phyloP scores from a whole-genome alignment of 2,329 filamentous ascomycete genomes.

The Kalaharituber pfeilii region DNA sequence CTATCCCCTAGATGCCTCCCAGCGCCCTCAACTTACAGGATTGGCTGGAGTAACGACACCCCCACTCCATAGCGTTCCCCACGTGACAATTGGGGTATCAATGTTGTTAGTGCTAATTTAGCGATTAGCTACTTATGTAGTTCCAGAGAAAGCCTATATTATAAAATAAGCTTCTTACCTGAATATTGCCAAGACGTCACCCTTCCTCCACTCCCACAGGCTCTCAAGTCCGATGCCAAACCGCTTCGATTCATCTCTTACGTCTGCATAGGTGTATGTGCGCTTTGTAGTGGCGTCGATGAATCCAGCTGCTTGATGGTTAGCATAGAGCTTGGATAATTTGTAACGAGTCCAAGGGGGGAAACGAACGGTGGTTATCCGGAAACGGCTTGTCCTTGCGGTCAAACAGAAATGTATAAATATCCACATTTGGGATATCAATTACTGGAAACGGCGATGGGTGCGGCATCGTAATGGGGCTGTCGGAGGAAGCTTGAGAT shows the following conservation, averaged over 20 bases:
- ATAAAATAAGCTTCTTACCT: slow-evolving; percentile 29
- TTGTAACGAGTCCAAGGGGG: slow-evolving; percentile 10
- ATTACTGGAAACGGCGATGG: slow-evolving; percentile 47
- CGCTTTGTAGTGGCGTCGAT: slow-evolving; percentile 53
- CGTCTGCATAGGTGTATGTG: slow-evolving; percentile 51
- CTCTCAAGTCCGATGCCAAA: slow-evolving; percentile 67
- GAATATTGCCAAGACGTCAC: slow-evolving; percentile 68
- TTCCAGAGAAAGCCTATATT: not conserved
- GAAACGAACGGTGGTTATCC: slow-evolving; percentile 49
- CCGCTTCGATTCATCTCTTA: slow-evolving; percentile 47
- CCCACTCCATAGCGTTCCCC: slow-evolving; percentile 69
- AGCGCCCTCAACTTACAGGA: slow-evolving; percentile 35
- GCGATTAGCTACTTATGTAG: not conserved
- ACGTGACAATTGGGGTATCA: slow-evolving; percentile 59
- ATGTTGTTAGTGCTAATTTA: slow-evolving; percentile 51
- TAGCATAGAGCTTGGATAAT: slow-evolving; percentile 5
- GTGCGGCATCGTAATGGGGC: slow-evolving; percentile 45
- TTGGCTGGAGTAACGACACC: slow-evolving; percentile 73
- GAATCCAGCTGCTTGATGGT: slow-evolving; percentile 49
- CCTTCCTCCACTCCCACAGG: slow-evolving; percentile 59
- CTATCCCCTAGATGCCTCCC: not conserved
- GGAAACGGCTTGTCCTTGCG: slow-evolving; percentile 45
- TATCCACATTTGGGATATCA: slow-evolving; percentile 54
- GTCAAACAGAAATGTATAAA: slow-evolving; percentile 67
- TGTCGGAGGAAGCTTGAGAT: not conserved